These are phyloP conservation scores for Curvularia spicifera DNA, from an alignment of 2,329 filamentous ascomycete genomes.

Conservation along the genomic window DNA sequence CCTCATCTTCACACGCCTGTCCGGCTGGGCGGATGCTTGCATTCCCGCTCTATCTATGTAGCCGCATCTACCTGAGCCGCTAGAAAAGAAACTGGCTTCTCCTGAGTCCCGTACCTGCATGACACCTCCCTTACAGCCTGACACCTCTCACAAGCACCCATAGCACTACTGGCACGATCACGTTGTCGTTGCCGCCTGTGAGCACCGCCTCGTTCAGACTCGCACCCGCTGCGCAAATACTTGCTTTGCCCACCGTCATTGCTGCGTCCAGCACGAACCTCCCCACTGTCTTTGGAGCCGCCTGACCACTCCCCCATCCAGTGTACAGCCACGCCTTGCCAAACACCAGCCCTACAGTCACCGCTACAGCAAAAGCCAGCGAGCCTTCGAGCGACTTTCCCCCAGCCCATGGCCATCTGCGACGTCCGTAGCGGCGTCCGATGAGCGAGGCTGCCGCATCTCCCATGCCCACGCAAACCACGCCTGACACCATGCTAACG, in stretches of 20 bases:
- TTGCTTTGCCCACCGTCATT: constrained; percentile 62
- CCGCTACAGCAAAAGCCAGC: constrained; percentile 79
- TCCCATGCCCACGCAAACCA: constrained; percentile 93
- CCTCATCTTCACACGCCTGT: not conserved
- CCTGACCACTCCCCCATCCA: constrained; percentile 65
- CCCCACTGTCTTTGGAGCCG: constrained; percentile 52
- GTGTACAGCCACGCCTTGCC: constrained; percentile 76
- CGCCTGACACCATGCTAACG: constrained; percentile 87
- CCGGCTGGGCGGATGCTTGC: not conserved
- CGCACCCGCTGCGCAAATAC: constrained; percentile 73
- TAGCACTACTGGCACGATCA: constrained; percentile 89
- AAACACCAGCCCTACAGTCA: constrained; percentile 73
- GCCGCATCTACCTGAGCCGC: not conserved
- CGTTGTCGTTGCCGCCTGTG: constrained; percentile 97
- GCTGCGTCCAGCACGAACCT: constrained; percentile 31
- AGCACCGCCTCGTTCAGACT: constrained; percentile 94
- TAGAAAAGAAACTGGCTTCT: not conserved
- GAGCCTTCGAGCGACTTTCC: constrained; percentile 93
- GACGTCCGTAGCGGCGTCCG: constrained; percentile 81
- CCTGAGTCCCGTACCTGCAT: constrained; percentile 16
- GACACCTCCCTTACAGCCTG: constrained; percentile 44
- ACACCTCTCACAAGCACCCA: constrained; percentile 90
- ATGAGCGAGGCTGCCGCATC: constrained; percentile 92
- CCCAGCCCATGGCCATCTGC: constrained; percentile 96
- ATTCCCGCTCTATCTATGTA: not conserved